Percentiles rank a stretch among this genome's conserved stretches.
Conservation (phyloP, 2,329 filamentous ascomycete species). For the Curvularia verruculosa region DNA sequence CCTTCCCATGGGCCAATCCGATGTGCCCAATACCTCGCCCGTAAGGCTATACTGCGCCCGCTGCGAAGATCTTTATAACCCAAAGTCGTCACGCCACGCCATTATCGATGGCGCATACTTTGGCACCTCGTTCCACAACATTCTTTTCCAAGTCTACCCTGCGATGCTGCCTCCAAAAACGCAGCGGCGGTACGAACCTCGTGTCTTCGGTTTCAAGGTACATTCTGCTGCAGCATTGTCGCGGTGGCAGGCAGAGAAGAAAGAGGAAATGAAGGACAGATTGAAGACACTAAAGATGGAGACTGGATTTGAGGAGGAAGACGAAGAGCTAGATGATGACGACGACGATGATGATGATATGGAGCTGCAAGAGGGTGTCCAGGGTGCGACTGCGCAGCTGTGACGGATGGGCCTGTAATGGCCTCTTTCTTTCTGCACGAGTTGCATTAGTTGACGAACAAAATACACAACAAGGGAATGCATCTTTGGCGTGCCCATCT, state of each 20-base stretch:
- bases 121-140: constrained; percentile 97
- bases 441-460: neutral
- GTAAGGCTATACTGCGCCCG: constrained; percentile 97
- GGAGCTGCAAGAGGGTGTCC: constrained; percentile 38
- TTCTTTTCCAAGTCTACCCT: constrained; percentile 98
- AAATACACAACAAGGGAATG: neutral
- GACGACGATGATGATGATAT: constrained; percentile 58
- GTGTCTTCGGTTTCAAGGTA: constrained; percentile 94
- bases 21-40: constrained; percentile 83
- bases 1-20: constrained; percentile 91
- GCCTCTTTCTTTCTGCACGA: constrained; percentile 6
- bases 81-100: constrained; percentile 94
- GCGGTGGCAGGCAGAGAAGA: constrained; percentile 84
- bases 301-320: constrained; percentile 74
- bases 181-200: constrained; percentile 82
- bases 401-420: constrained; percentile 20
- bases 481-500: neutral
- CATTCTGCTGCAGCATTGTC: constrained; percentile 87
- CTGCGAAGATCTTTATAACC: constrained; percentile 98
- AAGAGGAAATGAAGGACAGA: constrained; percentile 81
- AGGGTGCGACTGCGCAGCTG: constrained; percentile 32
- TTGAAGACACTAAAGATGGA: constrained; percentile 73
- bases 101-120: constrained; percentile 98
- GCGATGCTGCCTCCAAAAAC: constrained; percentile 86
- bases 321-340: constrained; percentile 67